Conservation (phyloP, 2,329 filamentous ascomycete genomes). For the Cercospora janseana region DNA sequence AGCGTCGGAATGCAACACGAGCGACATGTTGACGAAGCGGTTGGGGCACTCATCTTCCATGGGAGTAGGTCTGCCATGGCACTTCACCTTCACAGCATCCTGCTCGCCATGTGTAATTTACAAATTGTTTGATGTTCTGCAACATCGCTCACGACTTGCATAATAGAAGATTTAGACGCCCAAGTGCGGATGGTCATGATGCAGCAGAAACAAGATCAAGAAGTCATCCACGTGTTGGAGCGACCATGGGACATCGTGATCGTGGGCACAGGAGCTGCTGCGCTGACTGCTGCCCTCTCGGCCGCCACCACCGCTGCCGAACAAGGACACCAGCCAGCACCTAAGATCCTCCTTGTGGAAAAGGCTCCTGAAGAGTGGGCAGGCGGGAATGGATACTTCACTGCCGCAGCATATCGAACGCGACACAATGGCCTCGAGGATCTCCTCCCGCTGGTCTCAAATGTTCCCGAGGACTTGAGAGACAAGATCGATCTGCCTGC, state of each 20-base stretch:
- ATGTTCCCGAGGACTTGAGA: conserved; percentile 50
- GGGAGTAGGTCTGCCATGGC: conserved; percentile 11
- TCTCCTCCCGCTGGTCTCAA: conserved; percentile 61
- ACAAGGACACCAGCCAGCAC: conserved; percentile 43
- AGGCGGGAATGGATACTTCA: conserved; percentile 65
- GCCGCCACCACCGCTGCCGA: conserved; percentile 42
- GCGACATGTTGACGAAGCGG: conserved; percentile 2
- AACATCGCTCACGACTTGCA: neutral
- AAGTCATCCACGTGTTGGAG: neutral
- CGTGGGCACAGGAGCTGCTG: conserved; percentile 63
- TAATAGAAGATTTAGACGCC: conserved; percentile 4
- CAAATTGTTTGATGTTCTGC: neutral
- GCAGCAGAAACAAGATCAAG: neutral
- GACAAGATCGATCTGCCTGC: conserved; percentile 57
- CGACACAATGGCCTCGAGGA: conserved; percentile 56
- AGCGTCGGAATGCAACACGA: neutral
- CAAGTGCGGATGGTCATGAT: conserved; percentile 3
- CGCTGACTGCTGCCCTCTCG: conserved; percentile 59
- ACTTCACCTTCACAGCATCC: neutral
- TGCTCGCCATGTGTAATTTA: neutral
- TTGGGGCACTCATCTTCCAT: conserved; percentile 3
- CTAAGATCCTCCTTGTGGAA: conserved; percentile 56
- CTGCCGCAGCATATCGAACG: conserved; percentile 62
- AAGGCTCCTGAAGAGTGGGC: conserved; percentile 59
- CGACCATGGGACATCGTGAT: conserved; percentile 49